phyloP scores from a whole-genome alignment of 2,329 filamentous ascomycete species.

The Elsinoe fawcettii region DNA sequence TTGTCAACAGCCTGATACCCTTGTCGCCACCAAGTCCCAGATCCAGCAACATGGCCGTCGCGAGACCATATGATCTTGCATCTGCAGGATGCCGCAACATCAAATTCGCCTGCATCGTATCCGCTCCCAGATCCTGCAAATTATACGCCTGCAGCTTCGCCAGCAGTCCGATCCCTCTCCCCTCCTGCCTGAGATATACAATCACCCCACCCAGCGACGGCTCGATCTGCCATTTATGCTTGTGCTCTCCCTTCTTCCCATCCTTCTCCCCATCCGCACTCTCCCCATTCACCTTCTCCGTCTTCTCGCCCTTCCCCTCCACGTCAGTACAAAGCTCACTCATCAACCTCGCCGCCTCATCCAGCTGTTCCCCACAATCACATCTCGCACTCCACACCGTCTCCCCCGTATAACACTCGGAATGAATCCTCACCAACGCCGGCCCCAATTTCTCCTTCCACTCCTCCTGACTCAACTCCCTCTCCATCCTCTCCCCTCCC shows the following conservation, averaged over 20 bases:
- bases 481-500: neutral
- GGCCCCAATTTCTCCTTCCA: slow-evolving; percentile 26
- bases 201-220: slow-evolving; percentile 71
- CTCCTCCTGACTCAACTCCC: slow-evolving; percentile 4
- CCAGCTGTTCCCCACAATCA: slow-evolving; percentile 94
- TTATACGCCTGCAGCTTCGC: slow-evolving; percentile 99
- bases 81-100: slow-evolving; percentile 87
- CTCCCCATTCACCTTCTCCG: neutral
- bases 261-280: neutral
- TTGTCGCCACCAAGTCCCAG: slow-evolving; percentile 61
- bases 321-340: slow-evolving; percentile 14
- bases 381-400: slow-evolving; percentile 97
- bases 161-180: slow-evolving; percentile 84
- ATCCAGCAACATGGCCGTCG: slow-evolving; percentile 87
- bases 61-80: slow-evolving; percentile 89
- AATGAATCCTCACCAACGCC: slow-evolving; percentile 89
- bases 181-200: slow-evolving; percentile 91
- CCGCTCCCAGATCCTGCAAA: slow-evolving; percentile 89
- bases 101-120: slow-evolving; percentile 94
- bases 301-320: neutral
- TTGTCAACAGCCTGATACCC: slow-evolving; percentile 78
- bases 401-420: slow-evolving; percentile 96
- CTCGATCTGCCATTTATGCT: slow-evolving; percentile 4
- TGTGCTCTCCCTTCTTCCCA: neutral
- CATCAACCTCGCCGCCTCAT: slow-evolving; percentile 94